phyloP scores from a whole-genome alignment of 768 basidiomycete species.

The Gymnopilus dilepis region DNA sequence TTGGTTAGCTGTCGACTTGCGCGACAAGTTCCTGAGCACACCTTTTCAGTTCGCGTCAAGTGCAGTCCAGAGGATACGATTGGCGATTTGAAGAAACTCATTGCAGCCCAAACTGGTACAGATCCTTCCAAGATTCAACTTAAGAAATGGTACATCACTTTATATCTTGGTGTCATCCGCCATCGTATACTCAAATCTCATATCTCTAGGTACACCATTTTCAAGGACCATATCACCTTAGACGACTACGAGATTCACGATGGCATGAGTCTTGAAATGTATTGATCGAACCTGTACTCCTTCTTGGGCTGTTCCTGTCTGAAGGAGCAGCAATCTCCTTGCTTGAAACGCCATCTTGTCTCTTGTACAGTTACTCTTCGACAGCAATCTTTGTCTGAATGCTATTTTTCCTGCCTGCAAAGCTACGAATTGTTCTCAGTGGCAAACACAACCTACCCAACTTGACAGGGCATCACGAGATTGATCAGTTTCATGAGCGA shows the following conservation, averaged over 20 bases:
- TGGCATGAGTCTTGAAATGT: conserved; percentile 94
- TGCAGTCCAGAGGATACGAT: conserved; percentile 96
- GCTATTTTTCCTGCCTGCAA: too few species aligned
- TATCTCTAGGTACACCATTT: conserved; percentile 81
- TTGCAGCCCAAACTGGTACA: conserved; percentile 95
- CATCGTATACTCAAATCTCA: neutral
- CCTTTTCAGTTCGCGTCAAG: conserved; percentile 93
- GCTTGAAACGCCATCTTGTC: too few species aligned
- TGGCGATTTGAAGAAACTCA: conserved; percentile 95
- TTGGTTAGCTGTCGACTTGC: conserved; percentile 37
- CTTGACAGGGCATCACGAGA: too few species aligned
- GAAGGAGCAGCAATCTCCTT: neutral
- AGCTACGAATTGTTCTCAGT: too few species aligned
- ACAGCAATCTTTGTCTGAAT: too few species aligned
- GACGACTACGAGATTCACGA: conserved; percentile 93
- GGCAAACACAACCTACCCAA: too few species aligned
- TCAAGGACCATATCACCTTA: conserved; percentile 95
- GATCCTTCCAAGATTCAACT: conserved; percentile 84
- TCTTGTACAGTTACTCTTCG: too few species aligned
- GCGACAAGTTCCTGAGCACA: too few species aligned
- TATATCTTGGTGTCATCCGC: conserved; percentile 34
- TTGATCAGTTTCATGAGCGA: too few species aligned
- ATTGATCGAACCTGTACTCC: conserved; percentile 44
- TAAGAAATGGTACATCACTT: conserved; percentile 98
- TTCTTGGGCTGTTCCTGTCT: neutral